Evolutionary conservation across 73 alveolate species (phyloP).

Genomic region (Tetrahymena malaccensis): DNA sequence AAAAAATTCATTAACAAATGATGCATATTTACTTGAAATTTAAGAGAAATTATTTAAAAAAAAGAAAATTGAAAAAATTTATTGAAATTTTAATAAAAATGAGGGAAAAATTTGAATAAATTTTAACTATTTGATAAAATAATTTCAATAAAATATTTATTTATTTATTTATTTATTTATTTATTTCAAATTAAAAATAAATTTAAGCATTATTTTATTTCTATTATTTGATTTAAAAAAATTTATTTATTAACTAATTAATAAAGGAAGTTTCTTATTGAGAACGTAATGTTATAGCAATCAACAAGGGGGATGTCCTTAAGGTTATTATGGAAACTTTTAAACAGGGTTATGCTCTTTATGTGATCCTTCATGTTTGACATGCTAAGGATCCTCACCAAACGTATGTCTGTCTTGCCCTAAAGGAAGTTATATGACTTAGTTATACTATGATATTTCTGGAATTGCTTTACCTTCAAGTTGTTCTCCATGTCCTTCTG

Average conservation of each 20-base stretch:
- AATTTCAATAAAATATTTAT: too few relatives aligned
- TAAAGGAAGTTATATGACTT: not conserved
- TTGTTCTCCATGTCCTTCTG: not conserved
- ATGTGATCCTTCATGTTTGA: not conserved
- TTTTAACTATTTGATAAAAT: too few relatives aligned
- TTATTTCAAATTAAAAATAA: too few relatives aligned
- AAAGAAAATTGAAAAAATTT: too few relatives aligned
- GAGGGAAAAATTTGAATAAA: too few relatives aligned
- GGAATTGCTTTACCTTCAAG: not conserved
- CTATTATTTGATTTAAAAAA: too few relatives aligned
- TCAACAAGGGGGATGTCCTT: not conserved
- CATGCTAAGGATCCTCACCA: not conserved
- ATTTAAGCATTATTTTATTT: too few relatives aligned
- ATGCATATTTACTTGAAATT: too few relatives aligned
- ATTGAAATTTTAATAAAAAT: too few relatives aligned
- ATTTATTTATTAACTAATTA: not conserved
- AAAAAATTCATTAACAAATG: not conserved
- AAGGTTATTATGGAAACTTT: not conserved
- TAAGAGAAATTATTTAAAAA: too few relatives aligned
- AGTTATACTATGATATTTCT: not conserved
- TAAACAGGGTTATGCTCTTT: not conserved
- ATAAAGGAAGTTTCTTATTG: not conserved
- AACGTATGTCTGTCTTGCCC: not conserved
- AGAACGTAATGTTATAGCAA: not conserved
- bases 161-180: too few relatives aligned